These are phyloP conservation scores for Lentinula edodes DNA, from an alignment of 768 basidiomycete genomes.

Conservation along the genomic window DNA sequence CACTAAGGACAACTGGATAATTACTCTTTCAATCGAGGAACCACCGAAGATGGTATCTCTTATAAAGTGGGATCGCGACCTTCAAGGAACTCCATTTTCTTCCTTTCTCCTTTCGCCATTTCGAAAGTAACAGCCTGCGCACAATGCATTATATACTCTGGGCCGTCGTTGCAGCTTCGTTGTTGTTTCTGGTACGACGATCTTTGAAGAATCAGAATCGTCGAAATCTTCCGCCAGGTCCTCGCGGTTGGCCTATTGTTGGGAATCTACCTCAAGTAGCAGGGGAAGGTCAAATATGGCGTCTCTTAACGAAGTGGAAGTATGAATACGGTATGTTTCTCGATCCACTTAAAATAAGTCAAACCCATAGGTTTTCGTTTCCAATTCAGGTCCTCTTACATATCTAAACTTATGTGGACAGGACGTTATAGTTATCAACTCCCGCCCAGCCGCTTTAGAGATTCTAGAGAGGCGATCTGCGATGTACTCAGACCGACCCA, in stretches of 20 bases:
- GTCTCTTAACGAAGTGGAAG: background rate
- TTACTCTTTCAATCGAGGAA: background rate
- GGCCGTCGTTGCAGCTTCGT: background rate
- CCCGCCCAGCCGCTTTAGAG: background rate
- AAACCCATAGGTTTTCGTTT: too few relatives aligned
- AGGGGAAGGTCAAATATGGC: background rate
- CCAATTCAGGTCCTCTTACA: background rate
- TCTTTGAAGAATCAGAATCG: background rate
- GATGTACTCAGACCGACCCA: background rate
- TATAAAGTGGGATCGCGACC: background rate
- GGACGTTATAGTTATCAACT: background rate
- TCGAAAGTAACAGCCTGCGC: background rate
- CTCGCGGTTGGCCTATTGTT: background rate
- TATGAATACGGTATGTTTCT: constrained; percentile 1
- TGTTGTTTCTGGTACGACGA: background rate
- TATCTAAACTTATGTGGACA: background rate
- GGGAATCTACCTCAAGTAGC: background rate
- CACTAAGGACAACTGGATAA: background rate
- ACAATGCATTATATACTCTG: background rate
- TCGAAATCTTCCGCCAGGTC: background rate
- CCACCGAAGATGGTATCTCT: background rate
- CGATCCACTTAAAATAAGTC: background rate
- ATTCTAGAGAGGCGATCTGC: background rate
- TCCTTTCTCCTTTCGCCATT: background rate
- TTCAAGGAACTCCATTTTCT: background rate